A percentile compares a stretch with the other conserved stretches of the same genome.
These are phyloP conservation scores for Neurospora hispaniola DNA, from an alignment of 495 filamentous ascomycete species.

Conservation along the genomic window DNA sequence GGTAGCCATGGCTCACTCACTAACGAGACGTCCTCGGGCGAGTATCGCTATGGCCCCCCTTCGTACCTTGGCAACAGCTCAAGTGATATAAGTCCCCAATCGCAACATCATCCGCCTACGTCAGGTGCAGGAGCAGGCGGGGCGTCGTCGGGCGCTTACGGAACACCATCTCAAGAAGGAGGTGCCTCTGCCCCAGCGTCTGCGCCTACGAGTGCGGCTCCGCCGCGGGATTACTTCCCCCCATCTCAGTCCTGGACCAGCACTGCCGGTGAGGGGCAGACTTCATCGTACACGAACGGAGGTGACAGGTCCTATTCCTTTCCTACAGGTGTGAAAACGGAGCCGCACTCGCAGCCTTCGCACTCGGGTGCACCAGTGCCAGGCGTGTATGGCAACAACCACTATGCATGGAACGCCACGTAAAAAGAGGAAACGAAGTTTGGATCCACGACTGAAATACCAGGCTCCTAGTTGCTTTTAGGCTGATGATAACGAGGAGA, in stretches of 20 bases:
- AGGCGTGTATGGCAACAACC: conserved; percentile 8
- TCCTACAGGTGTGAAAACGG: conserved; percentile 14
- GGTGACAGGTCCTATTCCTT: conserved; percentile 30
- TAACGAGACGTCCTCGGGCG: conserved; percentile 33
- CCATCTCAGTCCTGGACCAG: conserved; percentile 33
- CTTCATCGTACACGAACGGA: conserved; percentile 25
- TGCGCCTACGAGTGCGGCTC: conserved; percentile 15
- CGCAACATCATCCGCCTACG: conserved; percentile 18
- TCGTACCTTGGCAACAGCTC: conserved; percentile 17
- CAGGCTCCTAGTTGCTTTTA: background rate
- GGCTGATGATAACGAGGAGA: background rate
- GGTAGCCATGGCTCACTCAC: conserved; percentile 37
- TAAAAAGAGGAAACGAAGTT: background rate
- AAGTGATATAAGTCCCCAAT: conserved; percentile 25
- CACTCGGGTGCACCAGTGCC: conserved; percentile 5
- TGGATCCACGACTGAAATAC: background rate
- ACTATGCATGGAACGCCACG: conserved; percentile 19
- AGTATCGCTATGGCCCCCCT: conserved; percentile 39
- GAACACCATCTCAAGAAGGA: conserved; percentile 9
- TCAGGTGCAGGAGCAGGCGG: conserved; percentile 5
- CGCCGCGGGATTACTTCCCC: conserved; percentile 38
- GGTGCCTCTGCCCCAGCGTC: conserved; percentile 3
- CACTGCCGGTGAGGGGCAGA: conserved; percentile 28
- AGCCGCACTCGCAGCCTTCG: conserved; percentile 5
- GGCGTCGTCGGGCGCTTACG: conserved; percentile 7